These are phyloP conservation scores for Parasarocladium wereldwijsianum DNA, from an alignment of 2,329 filamentous ascomycete genomes.

Conservation along the genomic window DNA sequence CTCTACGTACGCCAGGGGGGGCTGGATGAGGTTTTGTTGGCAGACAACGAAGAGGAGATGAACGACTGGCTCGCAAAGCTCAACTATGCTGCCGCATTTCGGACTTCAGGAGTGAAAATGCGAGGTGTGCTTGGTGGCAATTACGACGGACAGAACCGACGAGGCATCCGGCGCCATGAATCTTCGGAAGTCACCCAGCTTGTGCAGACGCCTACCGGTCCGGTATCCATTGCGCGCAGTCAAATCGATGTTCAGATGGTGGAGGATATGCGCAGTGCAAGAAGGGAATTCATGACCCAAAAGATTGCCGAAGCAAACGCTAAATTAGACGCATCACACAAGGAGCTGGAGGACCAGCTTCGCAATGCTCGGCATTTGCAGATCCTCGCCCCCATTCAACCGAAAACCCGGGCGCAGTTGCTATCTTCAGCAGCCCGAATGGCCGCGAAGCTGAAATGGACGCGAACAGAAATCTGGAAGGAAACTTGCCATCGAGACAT, in stretches of 20 bases:
- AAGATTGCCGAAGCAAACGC: constrained; percentile 76
- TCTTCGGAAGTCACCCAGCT: constrained; percentile 42
- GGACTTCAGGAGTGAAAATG: constrained; percentile 82
- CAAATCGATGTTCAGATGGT: constrained; percentile 70
- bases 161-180: constrained; percentile 58
- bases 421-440: constrained; percentile 73
- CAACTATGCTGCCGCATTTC: constrained; percentile 91
- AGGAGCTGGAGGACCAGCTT: constrained; percentile 67
- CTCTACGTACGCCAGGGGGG: constrained; percentile 77
- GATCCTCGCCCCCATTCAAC: constrained; percentile 77
- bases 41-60: constrained; percentile 80
- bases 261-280: constrained; percentile 70
- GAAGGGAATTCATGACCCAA: constrained; percentile 66
- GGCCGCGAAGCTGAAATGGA: constrained; percentile 83
- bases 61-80: constrained; percentile 95
- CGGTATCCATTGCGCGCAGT: constrained; percentile 58
- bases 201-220: constrained; percentile 57
- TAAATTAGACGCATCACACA: constrained; percentile 57
- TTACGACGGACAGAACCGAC: constrained; percentile 67
- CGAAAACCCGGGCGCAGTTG: constrained; percentile 76
- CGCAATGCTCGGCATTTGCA: constrained; percentile 84
- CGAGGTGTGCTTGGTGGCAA: constrained; percentile 72
- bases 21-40: constrained; percentile 78
- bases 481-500: constrained; percentile 86
- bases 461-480: constrained; percentile 85